Evolutionary conservation across 129 eudicot genomes (phyloP), one percentile per base, ranked within the genome.

Genomic region (Flaveria robusta): DNA sequence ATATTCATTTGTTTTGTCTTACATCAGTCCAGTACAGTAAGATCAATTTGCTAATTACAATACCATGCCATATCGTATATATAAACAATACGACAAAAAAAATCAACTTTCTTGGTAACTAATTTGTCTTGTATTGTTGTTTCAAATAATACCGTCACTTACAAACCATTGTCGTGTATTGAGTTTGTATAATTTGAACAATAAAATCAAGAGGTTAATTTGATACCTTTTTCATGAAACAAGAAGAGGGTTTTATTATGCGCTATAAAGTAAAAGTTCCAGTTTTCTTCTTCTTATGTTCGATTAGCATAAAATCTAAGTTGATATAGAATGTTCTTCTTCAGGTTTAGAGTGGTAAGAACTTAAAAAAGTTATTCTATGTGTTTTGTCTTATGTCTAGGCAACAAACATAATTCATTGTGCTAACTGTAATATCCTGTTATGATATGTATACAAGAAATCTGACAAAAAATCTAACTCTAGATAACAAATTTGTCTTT

Each of bases 171-270:
- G 46, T 43, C 14, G 13, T 43, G 47, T 10, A 83, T 81, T 2
- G 92, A 85, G 71, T 92, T 92, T 83, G 85, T 92, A 29, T 85
- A 73, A 71, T 69, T 76, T 90, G 88, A 88, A 92, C 74, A 59
- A 70, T 80, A 94, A 92, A 85, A 90, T 92, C 42, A 96, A 92
- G 7, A 92, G 90, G 79, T 86, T 90, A 34, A 34, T 34, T 34
- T 37, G 90, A 90, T 71, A 68, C 84, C 0, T 90, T 92, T 70
- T 90, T 86, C 74, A 81, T 90, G 87, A 96, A 92, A 70, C 87
- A 90, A 75, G 98, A 92, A 77, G 98, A 92, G 84, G 94, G 88
- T 71, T 20, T 34, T 7, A 34, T 34, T 31, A 31, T 42, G 8
- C 12, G 10, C 12, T 91, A 90, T 67, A 90, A 90, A 96, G 94